Base-by-base conservation (phyloP, 768 basidiomycete genomes). In the Cystoderma amianthinum region DNA sequence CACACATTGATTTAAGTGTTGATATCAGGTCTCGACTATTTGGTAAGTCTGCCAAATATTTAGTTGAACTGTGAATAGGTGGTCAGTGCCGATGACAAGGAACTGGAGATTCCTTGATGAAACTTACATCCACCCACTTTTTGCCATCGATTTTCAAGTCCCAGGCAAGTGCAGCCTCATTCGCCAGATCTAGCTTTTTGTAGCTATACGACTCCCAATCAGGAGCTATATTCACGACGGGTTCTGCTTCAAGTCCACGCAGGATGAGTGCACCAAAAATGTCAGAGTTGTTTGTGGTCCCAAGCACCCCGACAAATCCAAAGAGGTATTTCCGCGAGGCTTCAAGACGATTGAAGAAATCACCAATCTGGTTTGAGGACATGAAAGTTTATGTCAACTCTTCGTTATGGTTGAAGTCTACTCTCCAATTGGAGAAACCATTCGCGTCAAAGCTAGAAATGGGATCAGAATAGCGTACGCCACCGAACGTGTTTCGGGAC, bases 341-440 rank as follows among this genome's bases (percentile, higher is more conserved):
- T 69, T 98, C 96, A 6, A 99, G 81, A 44, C 96, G 90, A 76
- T 94, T 89, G 79, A 94, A 97, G 82, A 95, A 92, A 13, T 95
- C 95, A 44, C 80, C 79, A 56, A 96, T 80, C 64, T 86, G 88
- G 76, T 97, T 97, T 47, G 80, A 77, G 45, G 90, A 93, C 93
- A 91, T 97, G 78, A 90, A 97, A 39, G 76, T 77, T 62, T 82
- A 80, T 16, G 92, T 92, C 48, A 97, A 81, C 64, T 96, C 94
- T 16, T 82, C 72, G 67, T 88, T 88, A 80, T 95, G 97, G 72
- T 95, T 96, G 83, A 89, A 99, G 70, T 91, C 88, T 41, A 92
- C 81, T 43, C 87, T 77, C 87, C 88, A 94, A 58, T 81, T 63
- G 48, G 91, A 94, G 81, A 80, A 96, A 19, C 94, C 92, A 46